phyloP scores from a whole-genome alignment of 352 stramenopile species.

The Globisporangium takayamanum region DNA sequence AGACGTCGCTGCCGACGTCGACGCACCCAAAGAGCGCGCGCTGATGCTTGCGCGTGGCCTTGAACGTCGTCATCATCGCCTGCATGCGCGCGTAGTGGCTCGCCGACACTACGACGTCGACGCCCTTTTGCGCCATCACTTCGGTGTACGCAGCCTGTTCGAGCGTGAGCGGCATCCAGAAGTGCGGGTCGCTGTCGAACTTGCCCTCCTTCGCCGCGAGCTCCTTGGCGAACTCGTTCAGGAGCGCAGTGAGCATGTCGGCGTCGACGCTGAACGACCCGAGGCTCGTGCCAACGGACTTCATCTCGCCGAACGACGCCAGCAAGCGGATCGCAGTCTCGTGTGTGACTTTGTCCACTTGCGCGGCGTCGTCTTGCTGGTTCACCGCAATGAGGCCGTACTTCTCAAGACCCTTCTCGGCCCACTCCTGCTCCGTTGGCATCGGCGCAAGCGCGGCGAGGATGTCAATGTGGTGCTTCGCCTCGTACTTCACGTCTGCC shows the following conservation, averaged over 20 bases:
- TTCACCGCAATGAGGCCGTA: constrained; percentile 98
- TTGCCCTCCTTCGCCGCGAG: constrained; percentile 90
- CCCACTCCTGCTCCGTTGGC: constrained; percentile 92
- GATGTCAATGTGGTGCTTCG: constrained; percentile 97
- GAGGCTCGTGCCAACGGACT: constrained; percentile 92
- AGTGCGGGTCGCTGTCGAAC: constrained; percentile 96
- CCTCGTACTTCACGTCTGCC: constrained; percentile 87
- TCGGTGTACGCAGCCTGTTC: constrained; percentile 87
- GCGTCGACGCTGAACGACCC: constrained; percentile 95
- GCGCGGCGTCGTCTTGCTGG: constrained; percentile 84
- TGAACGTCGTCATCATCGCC: constrained; percentile 86
- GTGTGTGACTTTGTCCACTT: constrained; percentile 98
- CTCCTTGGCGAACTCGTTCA: constrained; percentile 90
- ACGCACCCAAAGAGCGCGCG: constrained; percentile 95
- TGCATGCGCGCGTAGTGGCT: constrained; percentile 92
- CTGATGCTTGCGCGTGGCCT: constrained; percentile 46
- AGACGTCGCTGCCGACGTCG: constrained; percentile 94
- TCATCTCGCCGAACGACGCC: constrained; percentile 90
- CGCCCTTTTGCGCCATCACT: constrained; percentile 94
- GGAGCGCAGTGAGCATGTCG: constrained; percentile 89
- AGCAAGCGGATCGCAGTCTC: constrained; percentile 93
- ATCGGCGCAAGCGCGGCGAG: constrained; percentile 93
- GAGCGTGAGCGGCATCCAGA: constrained; percentile 98
- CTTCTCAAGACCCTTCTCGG: constrained; percentile 95
- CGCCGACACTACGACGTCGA: constrained; percentile 52